Evolutionary conservation across 2,329 filamentous ascomycete genomes (phyloP).

Genomic region (Colletotrichum incanum): DNA sequence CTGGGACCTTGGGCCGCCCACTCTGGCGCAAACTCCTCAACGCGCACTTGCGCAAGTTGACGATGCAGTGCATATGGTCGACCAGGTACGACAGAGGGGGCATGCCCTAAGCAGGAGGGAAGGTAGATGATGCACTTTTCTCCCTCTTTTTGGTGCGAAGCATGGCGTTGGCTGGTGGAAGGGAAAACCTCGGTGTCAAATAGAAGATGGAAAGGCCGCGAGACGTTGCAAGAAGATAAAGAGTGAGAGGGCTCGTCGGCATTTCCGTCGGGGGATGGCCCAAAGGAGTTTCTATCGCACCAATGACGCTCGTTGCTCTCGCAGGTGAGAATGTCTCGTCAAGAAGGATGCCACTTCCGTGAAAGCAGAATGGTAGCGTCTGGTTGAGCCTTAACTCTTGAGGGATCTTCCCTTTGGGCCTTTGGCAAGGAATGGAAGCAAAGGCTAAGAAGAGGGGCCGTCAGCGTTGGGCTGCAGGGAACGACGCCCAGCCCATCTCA

Average conservation of each 20-base stretch:
- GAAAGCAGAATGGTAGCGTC: neutral
- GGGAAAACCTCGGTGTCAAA: neutral
- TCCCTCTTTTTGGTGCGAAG: neutral
- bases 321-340: neutral
- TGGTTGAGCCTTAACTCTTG: conserved; percentile 1
- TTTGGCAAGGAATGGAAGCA: conserved; percentile 22
- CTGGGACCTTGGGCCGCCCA: conserved; percentile 6
- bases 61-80: conserved; percentile 20
- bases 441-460: conserved; percentile 42
- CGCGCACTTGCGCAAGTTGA: conserved; percentile 37
- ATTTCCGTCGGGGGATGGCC: neutral
- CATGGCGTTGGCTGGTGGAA: neutral
- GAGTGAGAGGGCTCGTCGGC: neutral
- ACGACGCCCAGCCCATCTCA: conserved; percentile 3
- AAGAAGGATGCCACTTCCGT: neutral
- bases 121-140: neutral
- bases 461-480: conserved; percentile 32
- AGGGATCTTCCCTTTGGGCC: neutral
- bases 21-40: conserved; percentile 25
- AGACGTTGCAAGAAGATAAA: neutral
- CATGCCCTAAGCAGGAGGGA: conserved; percentile 34
- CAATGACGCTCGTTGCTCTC: neutral
- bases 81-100: conserved; percentile 9
- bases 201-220: neutral
- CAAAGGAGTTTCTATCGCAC: no score